These are phyloP conservation scores for Hyparrhenia diplandra DNA, from an alignment of 176 grass and related monocot species.

Conservation along the genomic window DNA sequence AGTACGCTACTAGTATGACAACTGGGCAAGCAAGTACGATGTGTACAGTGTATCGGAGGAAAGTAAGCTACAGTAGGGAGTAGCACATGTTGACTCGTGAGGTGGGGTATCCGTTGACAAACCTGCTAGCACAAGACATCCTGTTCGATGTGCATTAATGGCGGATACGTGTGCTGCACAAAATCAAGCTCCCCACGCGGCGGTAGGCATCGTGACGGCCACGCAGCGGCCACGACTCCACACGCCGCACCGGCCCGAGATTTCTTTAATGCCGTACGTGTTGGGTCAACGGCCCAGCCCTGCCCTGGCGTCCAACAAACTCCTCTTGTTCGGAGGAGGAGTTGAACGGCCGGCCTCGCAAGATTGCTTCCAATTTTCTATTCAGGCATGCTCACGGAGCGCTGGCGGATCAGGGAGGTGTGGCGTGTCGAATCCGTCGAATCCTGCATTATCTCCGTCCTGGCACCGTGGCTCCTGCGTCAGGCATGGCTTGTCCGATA, in stretches of 20 bases:
- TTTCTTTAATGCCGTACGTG: background rate
- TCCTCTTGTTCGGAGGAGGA: background rate
- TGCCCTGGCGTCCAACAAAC: background rate
- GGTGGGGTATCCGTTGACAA: background rate
- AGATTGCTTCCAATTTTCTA: background rate
- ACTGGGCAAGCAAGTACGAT: too few species aligned
- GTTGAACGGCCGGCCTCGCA: background rate
- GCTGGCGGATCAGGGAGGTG: background rate
- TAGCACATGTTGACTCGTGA: background rate
- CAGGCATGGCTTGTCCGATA: background rate
- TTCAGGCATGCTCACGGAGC: background rate
- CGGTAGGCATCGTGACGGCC: constrained; percentile 45
- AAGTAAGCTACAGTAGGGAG: background rate
- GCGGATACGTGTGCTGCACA: constrained; percentile 40
- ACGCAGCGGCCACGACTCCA: constrained; percentile 36
- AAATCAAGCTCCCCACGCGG: background rate
- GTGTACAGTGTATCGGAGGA: too few species aligned
- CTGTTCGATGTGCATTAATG: constrained; percentile 24
- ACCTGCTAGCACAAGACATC: background rate
- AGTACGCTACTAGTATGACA: too few species aligned
- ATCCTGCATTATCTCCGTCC: constrained; percentile 30
- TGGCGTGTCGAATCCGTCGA: background rate
- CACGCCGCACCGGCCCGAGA: background rate
- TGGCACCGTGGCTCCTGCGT: background rate
- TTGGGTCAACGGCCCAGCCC: background rate